Conservation (phyloP, 2,329 filamentous ascomycete species). For the Colletotrichum tabaci region DNA sequence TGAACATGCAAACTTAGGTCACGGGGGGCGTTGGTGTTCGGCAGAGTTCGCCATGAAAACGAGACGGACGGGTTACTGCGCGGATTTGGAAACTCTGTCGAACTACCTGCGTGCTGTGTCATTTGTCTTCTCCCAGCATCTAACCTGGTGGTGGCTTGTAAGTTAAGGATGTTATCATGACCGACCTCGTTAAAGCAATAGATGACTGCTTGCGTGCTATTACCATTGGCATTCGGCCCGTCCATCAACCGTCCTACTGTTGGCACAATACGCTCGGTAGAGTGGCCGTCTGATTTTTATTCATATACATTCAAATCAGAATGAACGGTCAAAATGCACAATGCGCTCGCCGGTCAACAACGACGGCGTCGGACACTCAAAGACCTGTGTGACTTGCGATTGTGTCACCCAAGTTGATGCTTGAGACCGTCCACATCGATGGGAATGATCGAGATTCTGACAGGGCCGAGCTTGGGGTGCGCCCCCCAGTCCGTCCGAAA, state of each 20-base stretch:
- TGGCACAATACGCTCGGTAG: neutral
- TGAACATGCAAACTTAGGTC: neutral
- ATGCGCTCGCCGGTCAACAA: neutral
- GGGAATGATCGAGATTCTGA: conserved; percentile 18
- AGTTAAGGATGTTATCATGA: too few species aligned
- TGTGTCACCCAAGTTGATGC: neutral
- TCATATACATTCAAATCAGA: neutral
- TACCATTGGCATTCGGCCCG: neutral
- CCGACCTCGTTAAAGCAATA: conserved; percentile 4
- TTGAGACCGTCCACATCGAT: neutral
- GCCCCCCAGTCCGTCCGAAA: conserved; percentile 10
- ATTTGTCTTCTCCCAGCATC: neutral
- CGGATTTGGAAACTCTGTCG: conserved; percentile 33
- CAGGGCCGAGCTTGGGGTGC: conserved; percentile 2
- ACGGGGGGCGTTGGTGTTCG: conserved; percentile 7
- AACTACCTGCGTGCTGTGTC: conserved; percentile 8
- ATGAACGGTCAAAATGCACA: neutral
- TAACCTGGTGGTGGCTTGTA: neutral
- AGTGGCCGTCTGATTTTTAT: neutral
- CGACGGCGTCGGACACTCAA: neutral
- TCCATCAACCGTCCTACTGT: neutral
- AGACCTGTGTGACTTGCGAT: neutral
- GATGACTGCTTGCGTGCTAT: conserved; percentile 7
- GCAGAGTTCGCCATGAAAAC: conserved; percentile 28
- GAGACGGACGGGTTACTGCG: conserved; percentile 37